phyloP scores from a whole-genome alignment of 116 monocot species.

The Papilionanthe hybrid region DNA sequence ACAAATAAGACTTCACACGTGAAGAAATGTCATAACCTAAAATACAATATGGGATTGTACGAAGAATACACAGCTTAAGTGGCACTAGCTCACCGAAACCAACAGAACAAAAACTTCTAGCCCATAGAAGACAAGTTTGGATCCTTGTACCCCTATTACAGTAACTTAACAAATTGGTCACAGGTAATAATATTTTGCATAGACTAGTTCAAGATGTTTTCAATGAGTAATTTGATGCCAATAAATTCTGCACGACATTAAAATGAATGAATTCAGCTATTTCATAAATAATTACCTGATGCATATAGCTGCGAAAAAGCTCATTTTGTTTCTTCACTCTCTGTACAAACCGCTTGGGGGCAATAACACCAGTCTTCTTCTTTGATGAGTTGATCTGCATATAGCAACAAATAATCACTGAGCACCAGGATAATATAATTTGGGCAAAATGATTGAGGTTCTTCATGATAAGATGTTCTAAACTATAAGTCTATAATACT shows the following conservation, averaged over 20 bases:
- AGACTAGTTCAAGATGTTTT: background rate
- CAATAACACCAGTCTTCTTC: conserved; percentile 37
- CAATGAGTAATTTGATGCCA: background rate
- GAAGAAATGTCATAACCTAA: no score
- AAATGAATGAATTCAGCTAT: background rate
- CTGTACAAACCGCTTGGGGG: conserved; percentile 33
- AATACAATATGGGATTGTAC: no score
- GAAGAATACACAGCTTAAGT: no score
- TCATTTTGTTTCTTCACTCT: conserved; percentile 35
- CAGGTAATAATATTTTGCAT: background rate
- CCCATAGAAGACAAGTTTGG: background rate
- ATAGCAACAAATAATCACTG: background rate
- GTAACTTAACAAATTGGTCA: background rate
- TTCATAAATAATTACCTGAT: conserved; percentile 20
- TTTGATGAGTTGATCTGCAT: conserved; percentile 29
- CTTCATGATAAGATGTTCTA: no score
- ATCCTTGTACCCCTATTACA: background rate
- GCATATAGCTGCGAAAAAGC: conserved; percentile 25
- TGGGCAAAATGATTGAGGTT: background rate
- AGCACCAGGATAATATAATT: background rate
- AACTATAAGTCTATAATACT: no score
- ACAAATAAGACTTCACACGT: no score
- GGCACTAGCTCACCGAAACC: background rate
- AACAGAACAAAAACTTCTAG: background rate
- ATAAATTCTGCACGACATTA: background rate